Evolutionary conservation across 495 filamentous ascomycete species (phyloP).

Genomic region (Bacidia gigantensis): DNA sequence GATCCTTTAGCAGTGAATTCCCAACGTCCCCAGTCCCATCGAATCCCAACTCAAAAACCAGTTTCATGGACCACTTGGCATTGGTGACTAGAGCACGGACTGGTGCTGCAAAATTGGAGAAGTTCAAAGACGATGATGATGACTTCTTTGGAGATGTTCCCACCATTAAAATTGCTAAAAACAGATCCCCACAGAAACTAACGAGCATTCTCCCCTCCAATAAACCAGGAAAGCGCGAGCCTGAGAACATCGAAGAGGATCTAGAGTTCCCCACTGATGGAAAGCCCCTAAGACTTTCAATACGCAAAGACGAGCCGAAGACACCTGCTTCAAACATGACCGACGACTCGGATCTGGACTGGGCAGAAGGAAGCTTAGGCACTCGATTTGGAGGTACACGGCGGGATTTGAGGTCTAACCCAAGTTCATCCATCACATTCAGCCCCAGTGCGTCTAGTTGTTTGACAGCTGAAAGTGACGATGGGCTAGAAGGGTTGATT

Average conservation of each 20-base stretch:
- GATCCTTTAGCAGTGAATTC: constrained; percentile 43
- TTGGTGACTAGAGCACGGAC: constrained; percentile 11
- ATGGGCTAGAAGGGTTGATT: constrained; percentile 71
- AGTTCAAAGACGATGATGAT: constrained; percentile 44
- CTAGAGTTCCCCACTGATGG: constrained; percentile 56
- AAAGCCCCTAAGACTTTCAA: constrained; percentile 43
- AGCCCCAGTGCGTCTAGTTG: constrained; percentile 87
- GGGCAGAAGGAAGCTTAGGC: constrained; percentile 84
- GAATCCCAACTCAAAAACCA: constrained; percentile 15
- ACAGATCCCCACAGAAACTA: constrained; percentile 35
- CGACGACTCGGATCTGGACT: constrained; percentile 74
- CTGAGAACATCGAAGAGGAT: constrained; percentile 65
- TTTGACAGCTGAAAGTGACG: constrained; percentile 84
- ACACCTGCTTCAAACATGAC: constrained; percentile 36
- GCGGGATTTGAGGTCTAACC: constrained; percentile 58
- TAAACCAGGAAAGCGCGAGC: constrained; percentile 26
- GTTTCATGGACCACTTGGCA: constrained; percentile 18
- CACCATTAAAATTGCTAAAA: constrained; percentile 56
- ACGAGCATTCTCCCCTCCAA: constrained; percentile 37
- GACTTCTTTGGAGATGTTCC: constrained; percentile 49
- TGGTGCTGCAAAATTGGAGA: constrained; percentile 31
- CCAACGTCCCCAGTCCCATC: constrained; percentile 16
- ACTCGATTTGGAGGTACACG: constrained; percentile 76
- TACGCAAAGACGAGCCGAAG: constrained; percentile 42
- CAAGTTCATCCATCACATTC: constrained; percentile 73